Percentiles rank a stretch among this genome's conserved stretches.
phyloP scores from a whole-genome alignment of 306 rosid species.

The Lablab purpureus region DNA sequence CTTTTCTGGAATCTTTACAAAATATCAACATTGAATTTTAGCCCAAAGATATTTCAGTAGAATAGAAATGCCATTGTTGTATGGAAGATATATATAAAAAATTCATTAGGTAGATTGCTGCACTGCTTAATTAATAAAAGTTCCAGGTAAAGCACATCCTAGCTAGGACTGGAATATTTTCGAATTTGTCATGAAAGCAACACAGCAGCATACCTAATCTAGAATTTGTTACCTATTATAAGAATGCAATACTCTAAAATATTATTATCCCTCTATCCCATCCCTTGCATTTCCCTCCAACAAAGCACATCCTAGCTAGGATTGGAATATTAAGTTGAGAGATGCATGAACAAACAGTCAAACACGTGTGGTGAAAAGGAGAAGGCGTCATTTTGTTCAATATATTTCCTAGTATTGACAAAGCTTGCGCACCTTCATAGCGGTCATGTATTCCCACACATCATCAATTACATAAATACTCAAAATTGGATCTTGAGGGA shows the following conservation, averaged over 20 bases:
- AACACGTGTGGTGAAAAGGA: constrained; percentile 17
- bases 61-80: constrained; percentile 11
- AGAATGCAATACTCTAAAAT: too few relatives aligned
- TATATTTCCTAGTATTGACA: constrained; percentile 21
- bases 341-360: constrained; percentile 24
- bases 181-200: too few relatives aligned
- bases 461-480: constrained; percentile 93
- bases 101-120: constrained; percentile 10
- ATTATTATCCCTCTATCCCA: constrained; percentile 18
- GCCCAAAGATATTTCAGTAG: constrained; percentile 1
- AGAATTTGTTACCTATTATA: too few relatives aligned
- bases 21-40: neutral
- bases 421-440: constrained; percentile 72
- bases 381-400: constrained; percentile 23
- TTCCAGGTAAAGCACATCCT: neutral
- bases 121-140: neutral
- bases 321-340: constrained; percentile 31
- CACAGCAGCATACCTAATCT: too few relatives aligned
- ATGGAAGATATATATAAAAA: constrained; percentile 4
- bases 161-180: too few relatives aligned
- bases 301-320: constrained; percentile 18
- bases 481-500: constrained; percentile 88
- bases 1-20: constrained; percentile 11
- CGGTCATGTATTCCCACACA: constrained; percentile 98
- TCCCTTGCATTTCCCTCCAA: constrained; percentile 24